phyloP scores from a whole-genome alignment of 352 stramenopile species.

The Plasmopara viticola region DNA sequence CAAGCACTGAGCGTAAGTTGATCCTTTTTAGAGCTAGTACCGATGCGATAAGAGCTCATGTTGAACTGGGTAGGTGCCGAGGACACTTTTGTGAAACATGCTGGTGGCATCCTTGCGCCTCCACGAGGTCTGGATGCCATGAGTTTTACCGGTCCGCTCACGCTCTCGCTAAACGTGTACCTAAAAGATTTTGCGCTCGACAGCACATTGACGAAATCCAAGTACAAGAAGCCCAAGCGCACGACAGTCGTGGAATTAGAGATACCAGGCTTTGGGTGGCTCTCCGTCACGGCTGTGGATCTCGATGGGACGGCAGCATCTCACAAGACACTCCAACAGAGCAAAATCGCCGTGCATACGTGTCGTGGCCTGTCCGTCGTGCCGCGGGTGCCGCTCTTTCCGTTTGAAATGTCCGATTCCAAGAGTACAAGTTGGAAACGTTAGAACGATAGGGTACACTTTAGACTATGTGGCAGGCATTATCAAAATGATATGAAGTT shows the following conservation, averaged over 20 bases:
- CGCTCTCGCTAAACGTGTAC: constrained; percentile 46
- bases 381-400: constrained; percentile 61
- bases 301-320: constrained; percentile 66
- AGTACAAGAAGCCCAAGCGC: constrained; percentile 75
- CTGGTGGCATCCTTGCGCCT: constrained; percentile 65
- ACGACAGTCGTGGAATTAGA: constrained; percentile 75
- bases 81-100: constrained; percentile 77
- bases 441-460: constrained; percentile 13
- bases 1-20: constrained; percentile 70
- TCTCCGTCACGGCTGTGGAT: constrained; percentile 70
- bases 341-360: constrained; percentile 56
- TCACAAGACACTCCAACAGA: constrained; percentile 53
- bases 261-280: constrained; percentile 74
- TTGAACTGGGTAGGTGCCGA: constrained; percentile 35
- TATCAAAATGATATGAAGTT: no score
- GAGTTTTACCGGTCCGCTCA: constrained; percentile 64
- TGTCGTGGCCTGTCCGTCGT: constrained; percentile 54
- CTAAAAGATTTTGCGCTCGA: constrained; percentile 66
- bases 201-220: constrained; percentile 59
- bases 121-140: constrained; percentile 70
- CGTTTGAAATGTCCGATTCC: constrained; percentile 71
- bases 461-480: no score
- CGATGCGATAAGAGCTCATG: no score
- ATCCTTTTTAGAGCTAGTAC: not conserved
- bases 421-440: constrained; percentile 76